phyloP scores from a whole-genome alignment of 2,329 filamentous ascomycete genomes.

The Fusarium coicis region DNA sequence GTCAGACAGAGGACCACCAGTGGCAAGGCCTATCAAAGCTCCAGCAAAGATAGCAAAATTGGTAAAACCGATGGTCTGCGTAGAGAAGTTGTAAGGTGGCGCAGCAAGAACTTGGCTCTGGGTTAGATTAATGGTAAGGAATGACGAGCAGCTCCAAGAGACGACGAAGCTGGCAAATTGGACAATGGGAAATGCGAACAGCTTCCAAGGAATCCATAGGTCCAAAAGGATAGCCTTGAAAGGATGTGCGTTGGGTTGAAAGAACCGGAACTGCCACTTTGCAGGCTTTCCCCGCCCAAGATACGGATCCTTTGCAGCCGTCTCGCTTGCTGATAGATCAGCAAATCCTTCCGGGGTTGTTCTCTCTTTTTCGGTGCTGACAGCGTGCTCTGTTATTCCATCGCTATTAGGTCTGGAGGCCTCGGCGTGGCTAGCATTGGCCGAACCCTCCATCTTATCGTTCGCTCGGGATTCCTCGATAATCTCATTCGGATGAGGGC shows the following conservation, averaged over 20 bases:
- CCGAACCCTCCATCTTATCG: background rate
- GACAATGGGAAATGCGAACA: background rate
- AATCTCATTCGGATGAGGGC: background rate
- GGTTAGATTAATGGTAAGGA: background rate
- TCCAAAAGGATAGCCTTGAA: background rate
- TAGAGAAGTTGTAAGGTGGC: conserved; percentile 2
- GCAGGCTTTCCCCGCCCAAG: background rate
- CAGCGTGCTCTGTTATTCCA: background rate
- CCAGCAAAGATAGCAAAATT: background rate
- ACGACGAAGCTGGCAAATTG: background rate
- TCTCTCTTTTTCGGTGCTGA: background rate
- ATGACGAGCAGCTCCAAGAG: conserved; percentile 1
- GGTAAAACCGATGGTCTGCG: background rate
- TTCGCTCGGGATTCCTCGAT: background rate
- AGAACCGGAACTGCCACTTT: background rate
- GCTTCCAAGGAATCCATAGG: background rate
- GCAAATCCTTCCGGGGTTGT: background rate
- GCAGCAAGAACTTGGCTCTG: background rate
- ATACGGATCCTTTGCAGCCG: background rate
- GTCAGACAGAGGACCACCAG: background rate
- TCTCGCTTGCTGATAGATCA: background rate
- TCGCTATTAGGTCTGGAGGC: background rate
- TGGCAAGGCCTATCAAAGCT: background rate
- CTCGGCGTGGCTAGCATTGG: background rate
- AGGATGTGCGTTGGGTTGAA: background rate